Evolutionary conservation across 495 filamentous ascomycete genomes (phyloP), one percentile per base, ranked within the genome.

Genomic region (Daldinia decipiens): DNA sequence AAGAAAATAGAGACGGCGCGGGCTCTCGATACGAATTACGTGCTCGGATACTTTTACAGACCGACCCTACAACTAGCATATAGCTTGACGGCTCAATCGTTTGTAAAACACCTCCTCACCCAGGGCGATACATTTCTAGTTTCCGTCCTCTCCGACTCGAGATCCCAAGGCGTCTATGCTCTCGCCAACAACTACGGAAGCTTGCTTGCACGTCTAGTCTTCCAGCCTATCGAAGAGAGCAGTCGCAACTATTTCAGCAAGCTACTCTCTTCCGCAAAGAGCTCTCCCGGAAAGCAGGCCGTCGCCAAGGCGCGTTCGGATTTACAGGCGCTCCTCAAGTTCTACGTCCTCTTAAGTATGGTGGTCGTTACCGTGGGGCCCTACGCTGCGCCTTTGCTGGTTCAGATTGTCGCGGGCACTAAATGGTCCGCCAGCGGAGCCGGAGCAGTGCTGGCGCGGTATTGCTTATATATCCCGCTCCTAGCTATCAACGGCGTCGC

Each of bases 161-260:
- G 86, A 39, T 91, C 93, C 11, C 95, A 98, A 80, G 95, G 95
- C n/a, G 89, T 93, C 17, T 99, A 98, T 79, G 91, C 93, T 0
- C 84, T 99, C 3, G 95, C 95, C 31, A 90, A 92, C 56, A 98
- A 98, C 75, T 99, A 99, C 82, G 95, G 96, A 43, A 91, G 93
- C 7, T 87, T 99, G 2, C 79, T 96, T 56, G 95, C 96, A 3
- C 90, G 95, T 12, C 87, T 98, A 62, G 79, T 99, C 61, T 95
- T 99, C 78, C 95, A 98, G 73, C 95, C 95, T 9, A 87, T 98
- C 71, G 95, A 99, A 75, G 96, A 98, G 78, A 93, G 90, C 70
- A 92, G 90, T 67, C 90, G 96, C 24, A 92, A 89, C 69, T 87
- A 97, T 65, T 98, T 98, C 76, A 91, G 91, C 36, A 89, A 89